Evolutionary conservation across 2,329 filamentous ascomycete species (phyloP).

Genomic region (Cladophialophora psammophila): DNA sequence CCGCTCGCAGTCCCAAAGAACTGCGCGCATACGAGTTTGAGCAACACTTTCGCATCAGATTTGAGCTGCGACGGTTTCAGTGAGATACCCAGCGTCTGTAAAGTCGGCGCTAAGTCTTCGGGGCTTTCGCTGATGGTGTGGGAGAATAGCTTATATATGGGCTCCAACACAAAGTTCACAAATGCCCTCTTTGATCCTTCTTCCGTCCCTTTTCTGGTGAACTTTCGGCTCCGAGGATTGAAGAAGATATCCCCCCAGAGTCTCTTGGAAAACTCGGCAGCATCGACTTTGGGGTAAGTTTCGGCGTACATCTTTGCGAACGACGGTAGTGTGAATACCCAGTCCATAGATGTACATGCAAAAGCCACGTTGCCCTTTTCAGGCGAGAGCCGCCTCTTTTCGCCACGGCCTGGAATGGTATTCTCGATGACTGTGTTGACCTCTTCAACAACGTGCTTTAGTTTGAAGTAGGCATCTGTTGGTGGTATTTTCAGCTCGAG

Average conservation of each 20-base stretch:
- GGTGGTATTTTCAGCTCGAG: slow-evolving; percentile 93
- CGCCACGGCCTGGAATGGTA: slow-evolving; percentile 80
- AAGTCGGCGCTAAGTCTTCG: slow-evolving; percentile 78
- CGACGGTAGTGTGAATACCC: slow-evolving; percentile 93
- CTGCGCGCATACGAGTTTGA: slow-evolving; percentile 89
- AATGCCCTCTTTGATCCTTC: slow-evolving; percentile 84
- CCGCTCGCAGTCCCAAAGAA: slow-evolving; percentile 91
- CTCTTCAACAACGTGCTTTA: slow-evolving; percentile 98
- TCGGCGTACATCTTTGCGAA: slow-evolving; percentile 98
- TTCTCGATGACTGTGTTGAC: slow-evolving; percentile 96
- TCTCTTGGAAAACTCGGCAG: slow-evolving; percentile 80
- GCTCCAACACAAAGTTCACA: slow-evolving; percentile 92
- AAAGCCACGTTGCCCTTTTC: slow-evolving; percentile 99
- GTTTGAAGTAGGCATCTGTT: slow-evolving; percentile 96
- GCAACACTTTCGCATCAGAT: slow-evolving; percentile 83
- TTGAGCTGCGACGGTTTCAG: slow-evolving; percentile 94
- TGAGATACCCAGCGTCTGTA: slow-evolving; percentile 79
- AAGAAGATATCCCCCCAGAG: slow-evolving; percentile 98
- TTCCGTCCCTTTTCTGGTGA: slow-evolving; percentile 86
- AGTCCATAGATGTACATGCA: slow-evolving; percentile 89
- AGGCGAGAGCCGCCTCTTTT: slow-evolving; percentile 81
- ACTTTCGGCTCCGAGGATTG: slow-evolving; percentile 88
- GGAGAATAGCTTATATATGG: slow-evolving; percentile 96
- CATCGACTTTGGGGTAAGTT: slow-evolving; percentile 81
- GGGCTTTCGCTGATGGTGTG: slow-evolving; percentile 92